phyloP scores from a whole-genome alignment of 2,329 filamentous ascomycete genomes.

The Rhexocercosporidium sp. region DNA sequence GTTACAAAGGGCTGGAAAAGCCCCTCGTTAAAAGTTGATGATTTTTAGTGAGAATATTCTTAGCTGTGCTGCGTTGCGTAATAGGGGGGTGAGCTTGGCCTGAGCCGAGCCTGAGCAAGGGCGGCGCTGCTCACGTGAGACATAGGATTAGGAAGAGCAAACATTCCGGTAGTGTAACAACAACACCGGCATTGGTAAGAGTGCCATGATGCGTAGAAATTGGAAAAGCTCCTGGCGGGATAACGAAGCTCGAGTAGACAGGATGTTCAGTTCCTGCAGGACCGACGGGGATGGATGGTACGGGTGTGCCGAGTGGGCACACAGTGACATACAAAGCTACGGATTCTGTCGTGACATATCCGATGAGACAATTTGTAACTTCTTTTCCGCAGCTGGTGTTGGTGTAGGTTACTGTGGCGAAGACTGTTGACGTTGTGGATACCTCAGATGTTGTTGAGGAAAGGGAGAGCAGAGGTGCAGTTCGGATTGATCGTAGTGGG shows the following conservation, averaged over 20 bases:
- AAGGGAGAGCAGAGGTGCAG: background rate
- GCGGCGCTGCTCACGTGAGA: too few relatives aligned
- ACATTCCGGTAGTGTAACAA: too few relatives aligned
- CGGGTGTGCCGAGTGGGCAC: background rate
- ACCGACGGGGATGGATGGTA: background rate
- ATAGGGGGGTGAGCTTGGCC: too few relatives aligned
- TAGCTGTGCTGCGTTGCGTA: too few relatives aligned
- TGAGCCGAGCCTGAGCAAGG: too few relatives aligned
- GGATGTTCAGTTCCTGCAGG: background rate
- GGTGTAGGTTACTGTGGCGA: background rate
- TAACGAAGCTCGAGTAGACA: background rate
- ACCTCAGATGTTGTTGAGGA: conserved; percentile 17
- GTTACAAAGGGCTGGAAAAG: too few relatives aligned
- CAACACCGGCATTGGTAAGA: background rate
- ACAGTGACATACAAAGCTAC: background rate
- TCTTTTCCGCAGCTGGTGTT: background rate
- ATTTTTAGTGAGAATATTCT: too few relatives aligned
- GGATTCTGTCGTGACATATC: background rate
- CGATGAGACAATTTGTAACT: background rate
- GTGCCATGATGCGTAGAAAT: background rate
- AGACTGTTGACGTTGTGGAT: background rate
- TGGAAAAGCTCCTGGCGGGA: background rate
- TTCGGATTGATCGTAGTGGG: background rate
- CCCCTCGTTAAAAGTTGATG: too few relatives aligned
- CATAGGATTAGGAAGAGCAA: too few relatives aligned